A percentile compares a stretch with the other conserved stretches of the same genome.
These are phyloP conservation scores for Ceratobasidium sp. DNA, from an alignment of 1,284 basidiomycete genomes.

Conservation along the genomic window DNA sequence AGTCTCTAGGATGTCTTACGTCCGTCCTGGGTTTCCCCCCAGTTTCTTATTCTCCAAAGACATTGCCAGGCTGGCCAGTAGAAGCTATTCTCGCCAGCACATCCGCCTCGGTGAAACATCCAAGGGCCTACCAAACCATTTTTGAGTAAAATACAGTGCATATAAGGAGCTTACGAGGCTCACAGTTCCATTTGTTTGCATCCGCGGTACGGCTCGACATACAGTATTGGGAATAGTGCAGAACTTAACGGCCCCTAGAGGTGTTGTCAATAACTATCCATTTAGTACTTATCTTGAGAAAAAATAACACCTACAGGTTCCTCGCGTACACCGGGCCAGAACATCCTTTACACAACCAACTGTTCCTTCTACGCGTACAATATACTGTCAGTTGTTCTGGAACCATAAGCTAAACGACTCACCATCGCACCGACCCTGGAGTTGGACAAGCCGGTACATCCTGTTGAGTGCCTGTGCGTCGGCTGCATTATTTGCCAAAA, in stretches of 20 bases:
- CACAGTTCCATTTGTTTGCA: background rate
- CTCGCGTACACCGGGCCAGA: background rate
- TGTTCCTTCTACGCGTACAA: background rate
- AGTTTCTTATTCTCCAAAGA: background rate
- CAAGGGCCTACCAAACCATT: background rate
- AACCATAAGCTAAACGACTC: background rate
- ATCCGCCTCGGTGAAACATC: background rate
- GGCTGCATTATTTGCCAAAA: background rate
- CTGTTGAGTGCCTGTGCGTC: background rate
- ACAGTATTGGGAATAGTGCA: background rate
- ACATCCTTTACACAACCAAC: background rate
- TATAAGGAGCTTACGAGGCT: background rate
- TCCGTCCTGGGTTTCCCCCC: no score
- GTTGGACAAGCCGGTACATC: background rate
- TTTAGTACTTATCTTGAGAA: background rate
- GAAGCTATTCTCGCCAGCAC: background rate
- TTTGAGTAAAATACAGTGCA: background rate
- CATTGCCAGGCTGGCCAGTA: background rate
- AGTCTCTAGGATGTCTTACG: no score
- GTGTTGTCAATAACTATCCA: background rate
- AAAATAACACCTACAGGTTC: background rate
- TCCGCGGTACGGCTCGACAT: slow-evolving; percentile 9
- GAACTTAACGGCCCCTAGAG: background rate
- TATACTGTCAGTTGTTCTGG: no score
- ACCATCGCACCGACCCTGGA: background rate